Percentiles rank a stretch among this genome's conserved stretches.
phyloP scores from a whole-genome alignment of 2,329 filamentous ascomycete species.

The Phialophora verrucosa region DNA sequence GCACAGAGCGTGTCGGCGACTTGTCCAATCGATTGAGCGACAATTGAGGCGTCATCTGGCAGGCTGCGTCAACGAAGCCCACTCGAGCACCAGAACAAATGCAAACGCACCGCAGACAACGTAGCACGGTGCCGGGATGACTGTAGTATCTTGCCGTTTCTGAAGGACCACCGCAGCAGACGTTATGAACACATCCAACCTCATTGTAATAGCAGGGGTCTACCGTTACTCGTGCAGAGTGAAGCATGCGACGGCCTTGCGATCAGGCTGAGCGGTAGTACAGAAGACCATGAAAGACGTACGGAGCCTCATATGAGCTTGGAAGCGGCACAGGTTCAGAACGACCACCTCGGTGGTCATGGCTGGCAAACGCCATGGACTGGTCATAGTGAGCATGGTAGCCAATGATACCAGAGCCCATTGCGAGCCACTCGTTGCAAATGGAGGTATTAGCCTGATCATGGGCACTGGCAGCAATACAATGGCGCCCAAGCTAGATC shows the following conservation, averaged over 20 bases:
- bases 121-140: neutral
- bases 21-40: neutral
- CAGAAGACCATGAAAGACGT: neutral
- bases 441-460: neutral
- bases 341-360: neutral
- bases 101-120: neutral
- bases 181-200: neutral
- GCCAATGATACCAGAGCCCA: neutral
- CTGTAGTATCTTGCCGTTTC: neutral
- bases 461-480: neutral
- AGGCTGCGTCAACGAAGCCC: neutral
- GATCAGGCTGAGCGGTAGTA: neutral
- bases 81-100: neutral
- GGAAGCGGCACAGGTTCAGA: neutral
- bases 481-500: too few species aligned
- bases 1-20: neutral
- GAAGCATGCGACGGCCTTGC: neutral
- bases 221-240: neutral
- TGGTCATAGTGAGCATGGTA: neutral
- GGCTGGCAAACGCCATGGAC: neutral
- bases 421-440: neutral
- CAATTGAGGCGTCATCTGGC: neutral
- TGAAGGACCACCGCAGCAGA: constrained; percentile 1
- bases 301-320: neutral
- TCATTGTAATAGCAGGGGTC: neutral